phyloP scores from a whole-genome alignment of 73 alveolate genomes.

The Stentor roeselii region DNA sequence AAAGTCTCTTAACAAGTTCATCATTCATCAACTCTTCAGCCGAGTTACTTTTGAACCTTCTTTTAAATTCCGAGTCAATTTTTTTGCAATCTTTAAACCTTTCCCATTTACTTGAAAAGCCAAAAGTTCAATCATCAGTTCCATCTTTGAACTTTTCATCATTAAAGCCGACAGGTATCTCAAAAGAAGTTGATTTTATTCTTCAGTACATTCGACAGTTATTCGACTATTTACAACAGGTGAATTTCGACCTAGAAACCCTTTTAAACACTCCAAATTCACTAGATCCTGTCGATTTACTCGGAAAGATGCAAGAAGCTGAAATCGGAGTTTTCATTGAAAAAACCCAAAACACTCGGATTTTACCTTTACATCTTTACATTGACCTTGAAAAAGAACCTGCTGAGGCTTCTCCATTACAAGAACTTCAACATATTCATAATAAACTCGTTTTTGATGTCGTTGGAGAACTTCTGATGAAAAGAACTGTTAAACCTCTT shows the following conservation, averaged over 20 bases:
- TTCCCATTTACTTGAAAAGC: background rate
- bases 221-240: background rate
- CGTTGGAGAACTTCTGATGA: conserved; percentile 74
- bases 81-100: background rate
- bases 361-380: background rate
- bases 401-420: conserved; percentile 33
- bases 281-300: conserved; percentile 44
- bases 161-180: background rate
- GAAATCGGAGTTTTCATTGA: conserved; percentile 68
- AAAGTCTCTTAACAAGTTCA: background rate
- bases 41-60: background rate
- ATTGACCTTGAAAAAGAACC: conserved; percentile 11
- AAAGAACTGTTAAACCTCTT: conserved; percentile 70
- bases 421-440: conserved; percentile 79
- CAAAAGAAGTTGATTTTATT: background rate
- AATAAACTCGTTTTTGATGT: conserved; percentile 81
- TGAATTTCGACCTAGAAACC: background rate
- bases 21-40: background rate
- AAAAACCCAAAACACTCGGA: conserved; percentile 14
- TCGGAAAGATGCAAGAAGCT: conserved; percentile 51
- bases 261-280: conserved; percentile 37
- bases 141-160: background rate
- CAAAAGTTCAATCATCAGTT: background rate
- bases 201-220: background rate
- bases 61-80: background rate